Base-by-base conservation (phyloP, 2,329 filamentous ascomycete species). In the Diaporthe eres region DNA sequence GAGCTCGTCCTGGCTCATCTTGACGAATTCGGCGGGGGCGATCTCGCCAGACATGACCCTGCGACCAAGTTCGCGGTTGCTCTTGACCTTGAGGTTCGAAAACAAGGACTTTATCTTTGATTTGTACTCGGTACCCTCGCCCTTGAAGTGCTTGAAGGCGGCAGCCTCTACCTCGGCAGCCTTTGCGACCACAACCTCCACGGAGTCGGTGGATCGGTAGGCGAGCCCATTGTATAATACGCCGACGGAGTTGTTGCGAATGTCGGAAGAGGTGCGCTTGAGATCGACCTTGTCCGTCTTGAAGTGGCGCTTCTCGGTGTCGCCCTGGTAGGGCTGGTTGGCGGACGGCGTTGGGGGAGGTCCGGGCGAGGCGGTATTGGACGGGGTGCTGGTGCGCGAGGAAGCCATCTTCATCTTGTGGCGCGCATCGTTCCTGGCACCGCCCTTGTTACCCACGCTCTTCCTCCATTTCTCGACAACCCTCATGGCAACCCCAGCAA, bases 81-180 rank as follows among this genome's bases (percentile, higher is more conserved):
- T 93, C 86, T 94, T 96, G 87, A 95, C 95, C 88, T 98, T 98
- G 80, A 99, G 91, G 82, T 98, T 98, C 83, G 96, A 92, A 86
- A 95, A 98, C 31, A 99, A 91, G 28, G 95, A 97, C 79, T 96
- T 94, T 81, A 98, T 93, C 88, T 98, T 98, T 79, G 89, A 90
- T 82, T 94, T 93, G 89, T 99, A 99, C 68, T 93, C 91, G 63
- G 91, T 86, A 22, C 89, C 93, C 81, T 95, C 93, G 73, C 93
- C 92, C 74, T 93, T 92, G 83, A 92, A 93, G 42, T 89, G 86
- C 74, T 88, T 89, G 85, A 89, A 96, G 8, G 94, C 94, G 10
- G 95, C 95, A 51, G 90, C 84, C 87, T 99, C 97, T 57, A 98
- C 92, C 83, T 98, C 95, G 77, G 97, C 90, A 58, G 93, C 91